Evolutionary conservation across 2,329 filamentous ascomycete genomes (phyloP), one percentile per base, ranked within the genome.

Genomic region (Phialocephala sp.): DNA sequence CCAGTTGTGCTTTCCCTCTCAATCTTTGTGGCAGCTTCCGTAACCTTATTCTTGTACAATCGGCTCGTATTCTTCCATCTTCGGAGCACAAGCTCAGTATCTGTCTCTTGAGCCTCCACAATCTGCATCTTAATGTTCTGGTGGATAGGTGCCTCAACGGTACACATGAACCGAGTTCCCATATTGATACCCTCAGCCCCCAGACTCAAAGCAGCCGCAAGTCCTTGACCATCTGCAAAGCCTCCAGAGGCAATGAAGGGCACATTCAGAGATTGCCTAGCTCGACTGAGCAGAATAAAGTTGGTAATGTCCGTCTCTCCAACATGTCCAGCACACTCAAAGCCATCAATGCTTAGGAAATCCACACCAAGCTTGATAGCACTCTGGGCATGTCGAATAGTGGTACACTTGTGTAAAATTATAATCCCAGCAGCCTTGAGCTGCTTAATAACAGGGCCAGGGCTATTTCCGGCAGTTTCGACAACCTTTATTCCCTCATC

Each of bases 81-180:
- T 62, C 94, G 83, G 76, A 99, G 83, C 27, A 99, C 87, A 60
- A 99, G 85, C 71, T 93, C 88, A 0, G 95, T 99, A 78, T 98
- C 93, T 24, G 91, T 93, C 84, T 99, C 95, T 69, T 93, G 85
- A 1, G 94, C 91, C 63, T 88, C 85, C 59, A 97, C 93, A 75
- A 99, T 99, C 72, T 91, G 85, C 78, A 96, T 85, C 85, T 99
- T 99, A 82, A 99, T 93, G 72, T 97, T 97, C 58, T 87, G 78
- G 80, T 99, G 95, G 69, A 99, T 91, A 0, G 95, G 95, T 18
- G 94, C 89, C 80, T 98, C 95, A 54, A 94, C 84, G 0, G 95
- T 98, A 82, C 91, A 94, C 92, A 99, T 96, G 83, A 98, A 99
- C 50, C 95, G 85, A 11, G 95, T 99, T 65, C 95, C 95, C 95